These are phyloP conservation scores for Juglanconis sp. DNA, from an alignment of 2,329 filamentous ascomycete genomes.

Conservation along the genomic window DNA sequence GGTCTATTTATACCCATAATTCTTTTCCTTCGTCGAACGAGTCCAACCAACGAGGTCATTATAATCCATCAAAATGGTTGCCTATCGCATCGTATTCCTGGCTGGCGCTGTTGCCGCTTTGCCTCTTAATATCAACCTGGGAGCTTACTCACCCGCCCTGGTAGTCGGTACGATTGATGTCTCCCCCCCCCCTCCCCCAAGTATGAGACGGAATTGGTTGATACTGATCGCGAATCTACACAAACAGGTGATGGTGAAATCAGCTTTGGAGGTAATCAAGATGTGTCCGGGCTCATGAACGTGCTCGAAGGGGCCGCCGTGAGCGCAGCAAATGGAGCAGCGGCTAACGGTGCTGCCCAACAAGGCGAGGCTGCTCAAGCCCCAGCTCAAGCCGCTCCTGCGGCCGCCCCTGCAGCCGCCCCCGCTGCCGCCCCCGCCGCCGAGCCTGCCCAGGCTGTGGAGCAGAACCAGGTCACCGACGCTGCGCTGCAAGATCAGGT, in stretches of 20 bases:
- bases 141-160: conserved; percentile 42
- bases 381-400: conserved; percentile 21
- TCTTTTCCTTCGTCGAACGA: neutral
- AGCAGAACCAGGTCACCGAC: conserved; percentile 25
- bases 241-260: conserved; percentile 42
- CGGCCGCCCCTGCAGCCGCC: conserved; percentile 17
- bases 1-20: conserved; percentile 23
- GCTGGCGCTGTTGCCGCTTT: conserved; percentile 36
- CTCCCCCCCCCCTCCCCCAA: neutral
- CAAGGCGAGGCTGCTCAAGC: conserved; percentile 23
- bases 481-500: conserved; percentile 35
- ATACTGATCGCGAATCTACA: conserved; percentile 1
- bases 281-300: conserved; percentile 43
- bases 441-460: neutral
- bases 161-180: conserved; percentile 28
- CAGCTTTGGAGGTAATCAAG: conserved; percentile 42
- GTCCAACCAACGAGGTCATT: conserved; percentile 10
- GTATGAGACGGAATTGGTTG: neutral
- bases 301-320: conserved; percentile 45
- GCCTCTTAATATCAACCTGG: conserved; percentile 42
- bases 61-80: conserved; percentile 32
- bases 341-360: conserved; percentile 25
- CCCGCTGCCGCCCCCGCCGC: conserved; percentile 2
- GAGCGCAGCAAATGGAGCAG: conserved; percentile 31
- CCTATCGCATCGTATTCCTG: conserved; percentile 33